Evolutionary conservation across 1,139 yeast species (phyloP).

Genomic region (Saccharomyces pastorianus): DNA sequence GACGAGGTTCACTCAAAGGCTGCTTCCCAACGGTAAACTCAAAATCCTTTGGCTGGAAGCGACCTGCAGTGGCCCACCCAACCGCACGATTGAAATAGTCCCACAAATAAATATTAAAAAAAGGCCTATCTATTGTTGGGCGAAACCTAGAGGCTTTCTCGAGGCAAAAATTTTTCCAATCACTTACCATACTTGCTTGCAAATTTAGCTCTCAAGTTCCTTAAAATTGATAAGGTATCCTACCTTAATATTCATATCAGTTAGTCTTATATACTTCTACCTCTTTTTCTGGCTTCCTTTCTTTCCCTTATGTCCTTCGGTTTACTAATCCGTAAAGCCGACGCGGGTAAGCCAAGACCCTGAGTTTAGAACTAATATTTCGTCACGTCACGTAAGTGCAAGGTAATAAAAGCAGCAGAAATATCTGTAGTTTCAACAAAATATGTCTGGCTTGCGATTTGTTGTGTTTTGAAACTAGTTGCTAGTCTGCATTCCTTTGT

Average conservation of each 20-base stretch:
- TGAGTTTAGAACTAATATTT: neutral
- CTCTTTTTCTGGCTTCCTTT: neutral
- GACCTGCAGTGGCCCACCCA: constrained; percentile 40
- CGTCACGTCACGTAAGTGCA: neutral
- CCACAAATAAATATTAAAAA: constrained; percentile 55
- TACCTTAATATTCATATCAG: neutral
- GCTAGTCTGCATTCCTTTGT: neutral
- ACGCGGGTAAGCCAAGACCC: neutral
- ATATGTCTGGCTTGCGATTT: neutral
- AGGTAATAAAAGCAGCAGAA: neutral
- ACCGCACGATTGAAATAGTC: constrained; percentile 48
- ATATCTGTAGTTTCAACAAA: neutral
- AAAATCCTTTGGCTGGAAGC: constrained; percentile 54
- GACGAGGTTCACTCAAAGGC: constrained; percentile 56
- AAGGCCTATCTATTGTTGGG: constrained; percentile 53
- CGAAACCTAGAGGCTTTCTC: neutral
- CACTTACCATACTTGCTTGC: neutral
- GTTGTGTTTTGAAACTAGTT: neutral
- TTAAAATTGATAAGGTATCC: neutral
- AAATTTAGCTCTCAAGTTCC: neutral
- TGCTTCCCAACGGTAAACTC: constrained; percentile 49
- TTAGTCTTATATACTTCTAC: neutral
- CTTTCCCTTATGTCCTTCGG: neutral
- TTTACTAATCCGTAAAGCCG: neutral
- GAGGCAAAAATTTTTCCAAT: neutral